These are phyloP conservation scores for Creolimax fragrantissima DNA, from an alignment of 78 protist species.

Conservation along the genomic window DNA sequence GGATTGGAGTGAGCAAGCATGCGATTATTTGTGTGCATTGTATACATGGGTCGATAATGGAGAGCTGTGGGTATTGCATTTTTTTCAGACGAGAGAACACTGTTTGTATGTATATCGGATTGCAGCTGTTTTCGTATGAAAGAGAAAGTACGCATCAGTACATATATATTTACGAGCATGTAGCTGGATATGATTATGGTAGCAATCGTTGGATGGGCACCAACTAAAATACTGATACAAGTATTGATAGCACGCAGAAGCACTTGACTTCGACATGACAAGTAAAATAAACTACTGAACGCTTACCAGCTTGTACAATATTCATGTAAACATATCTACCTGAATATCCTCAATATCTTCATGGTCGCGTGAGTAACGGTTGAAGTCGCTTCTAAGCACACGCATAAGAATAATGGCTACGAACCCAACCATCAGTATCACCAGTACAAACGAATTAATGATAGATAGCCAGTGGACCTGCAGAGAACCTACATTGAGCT, in stretches of 20 bases:
- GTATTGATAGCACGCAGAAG: too few species aligned
- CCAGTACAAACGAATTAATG: conserved; percentile 87
- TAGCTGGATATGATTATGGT: too few species aligned
- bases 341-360: conserved; percentile 40
- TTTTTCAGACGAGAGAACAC: too few species aligned
- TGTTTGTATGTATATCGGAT: too few species aligned
- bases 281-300: too few species aligned
- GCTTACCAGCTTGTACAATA: neutral
- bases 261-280: too few species aligned
- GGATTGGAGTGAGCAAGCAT: too few species aligned
- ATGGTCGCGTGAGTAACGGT: conserved; percentile 63
- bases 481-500: conserved; percentile 46
- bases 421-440: conserved; percentile 84
- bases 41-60: too few species aligned
- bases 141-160: neutral
- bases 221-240: too few species aligned
- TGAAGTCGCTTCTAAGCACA: conserved; percentile 78
- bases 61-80: too few species aligned
- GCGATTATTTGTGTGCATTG: too few species aligned
- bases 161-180: neutral
- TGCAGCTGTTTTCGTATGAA: neutral
- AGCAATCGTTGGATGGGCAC: too few species aligned
- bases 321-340: neutral
- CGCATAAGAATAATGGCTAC: conserved; percentile 80
- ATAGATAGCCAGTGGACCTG: conserved; percentile 95